Evolutionary conservation across 108 stramenopile species (phyloP).

Genomic region (Fragilariopsis cylindrus): DNA sequence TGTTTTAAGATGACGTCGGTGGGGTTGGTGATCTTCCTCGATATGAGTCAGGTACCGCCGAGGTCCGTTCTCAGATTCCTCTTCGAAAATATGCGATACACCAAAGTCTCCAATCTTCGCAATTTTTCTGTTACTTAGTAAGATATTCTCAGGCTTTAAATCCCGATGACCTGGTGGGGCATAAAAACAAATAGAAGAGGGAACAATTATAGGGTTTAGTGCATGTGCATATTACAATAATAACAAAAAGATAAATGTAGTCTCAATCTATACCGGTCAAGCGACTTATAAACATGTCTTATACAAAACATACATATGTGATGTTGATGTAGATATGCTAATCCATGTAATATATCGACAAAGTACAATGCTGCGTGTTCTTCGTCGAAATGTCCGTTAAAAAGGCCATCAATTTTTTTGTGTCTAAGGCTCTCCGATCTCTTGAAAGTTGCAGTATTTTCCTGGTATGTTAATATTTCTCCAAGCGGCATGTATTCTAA

Average conservation of each 20-base stretch:
- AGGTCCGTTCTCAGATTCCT: slow-evolving; percentile 44
- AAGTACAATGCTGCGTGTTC: slow-evolving; percentile 73
- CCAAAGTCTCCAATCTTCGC: slow-evolving; percentile 91
- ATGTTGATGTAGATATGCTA: slow-evolving; percentile 88
- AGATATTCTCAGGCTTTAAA: slow-evolving; percentile 81
- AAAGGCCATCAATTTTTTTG: slow-evolving; percentile 39
- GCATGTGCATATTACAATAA: no score
- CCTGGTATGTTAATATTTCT: slow-evolving; percentile 83
- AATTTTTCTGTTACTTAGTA: slow-evolving; percentile 65
- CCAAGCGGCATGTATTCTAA: slow-evolving; percentile 88
- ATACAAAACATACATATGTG: slow-evolving; percentile 60
- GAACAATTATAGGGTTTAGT: no score
- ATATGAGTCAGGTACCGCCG: slow-evolving; percentile 9
- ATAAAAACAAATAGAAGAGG: no score
- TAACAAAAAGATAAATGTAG: no score
- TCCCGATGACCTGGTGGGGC: neutral
- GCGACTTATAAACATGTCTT: no score
- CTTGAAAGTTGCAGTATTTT: slow-evolving; percentile 57
- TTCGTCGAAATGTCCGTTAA: slow-evolving; percentile 79
- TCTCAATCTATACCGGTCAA: no score
- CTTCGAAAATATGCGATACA: slow-evolving; percentile 84
- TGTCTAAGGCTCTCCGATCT: slow-evolving; percentile 31
- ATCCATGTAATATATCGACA: slow-evolving; percentile 86
- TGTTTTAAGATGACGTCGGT: slow-evolving; percentile 3
- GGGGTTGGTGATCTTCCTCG: slow-evolving; percentile 12